These are phyloP conservation scores for Colletotrichum musae DNA, from an alignment of 2,329 filamentous ascomycete genomes.

Conservation along the genomic window DNA sequence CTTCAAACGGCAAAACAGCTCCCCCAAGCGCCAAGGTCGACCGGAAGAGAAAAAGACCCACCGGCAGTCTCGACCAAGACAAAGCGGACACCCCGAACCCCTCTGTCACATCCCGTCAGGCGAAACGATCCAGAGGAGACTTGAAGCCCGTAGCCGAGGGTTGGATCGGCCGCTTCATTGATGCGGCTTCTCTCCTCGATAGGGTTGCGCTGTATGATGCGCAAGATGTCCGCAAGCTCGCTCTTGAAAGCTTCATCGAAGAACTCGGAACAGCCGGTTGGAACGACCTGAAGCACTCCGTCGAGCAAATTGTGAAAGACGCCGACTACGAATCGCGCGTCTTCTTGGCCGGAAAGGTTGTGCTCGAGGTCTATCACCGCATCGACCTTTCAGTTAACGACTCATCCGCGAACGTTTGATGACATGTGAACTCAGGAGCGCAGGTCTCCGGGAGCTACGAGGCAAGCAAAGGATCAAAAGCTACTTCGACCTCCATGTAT, in stretches of 20 bases:
- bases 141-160: background rate
- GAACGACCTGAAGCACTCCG: background rate
- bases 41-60: too few species aligned
- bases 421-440: too few species aligned
- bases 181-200: background rate
- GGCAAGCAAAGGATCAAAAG: too few species aligned
- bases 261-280: background rate
- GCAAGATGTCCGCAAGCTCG: background rate
- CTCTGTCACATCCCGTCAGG: background rate
- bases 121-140: background rate
- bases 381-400: background rate
- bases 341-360: background rate
- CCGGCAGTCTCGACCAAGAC: too few species aligned
- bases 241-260: background rate
- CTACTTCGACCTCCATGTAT: too few species aligned
- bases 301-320: background rate
- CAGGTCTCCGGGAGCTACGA: too few species aligned
- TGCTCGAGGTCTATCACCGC: background rate
- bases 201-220: background rate
- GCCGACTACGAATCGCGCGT: background rate
- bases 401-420: too few species aligned
- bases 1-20: too few species aligned
- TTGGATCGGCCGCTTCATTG: background rate
- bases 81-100: background rate
- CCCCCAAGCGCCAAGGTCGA: too few species aligned